phyloP scores from a whole-genome alignment of 2,329 filamentous ascomycete species.

The Drechslerella dactyloides region DNA sequence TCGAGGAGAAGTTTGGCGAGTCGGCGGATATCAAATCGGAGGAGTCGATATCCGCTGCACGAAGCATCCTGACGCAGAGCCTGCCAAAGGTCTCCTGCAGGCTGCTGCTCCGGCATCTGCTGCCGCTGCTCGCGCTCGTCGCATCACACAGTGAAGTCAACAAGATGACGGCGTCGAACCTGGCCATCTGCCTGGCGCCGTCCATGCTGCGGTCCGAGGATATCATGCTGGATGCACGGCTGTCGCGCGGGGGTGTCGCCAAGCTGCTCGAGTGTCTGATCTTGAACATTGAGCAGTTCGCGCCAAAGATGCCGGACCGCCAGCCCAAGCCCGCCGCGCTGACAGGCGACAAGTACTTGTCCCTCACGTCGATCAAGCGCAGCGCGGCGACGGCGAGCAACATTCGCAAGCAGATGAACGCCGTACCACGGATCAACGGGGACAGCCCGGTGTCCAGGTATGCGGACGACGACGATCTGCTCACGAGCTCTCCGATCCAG shows the following conservation, averaged over 20 bases:
- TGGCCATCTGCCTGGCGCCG: constrained; percentile 65
- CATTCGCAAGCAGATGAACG: constrained; percentile 42
- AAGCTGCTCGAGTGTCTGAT: constrained; percentile 62
- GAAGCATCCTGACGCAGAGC: constrained; percentile 45
- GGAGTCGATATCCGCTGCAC: constrained; percentile 56
- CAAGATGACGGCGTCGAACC: constrained; percentile 65
- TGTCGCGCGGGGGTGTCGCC: constrained; percentile 62
- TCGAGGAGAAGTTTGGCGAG: constrained; percentile 58
- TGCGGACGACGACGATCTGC: constrained; percentile 35
- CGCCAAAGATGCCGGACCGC: constrained; percentile 51
- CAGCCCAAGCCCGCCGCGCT: constrained; percentile 46
- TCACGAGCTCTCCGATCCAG: constrained; percentile 42
- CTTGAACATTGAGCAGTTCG: constrained; percentile 58
- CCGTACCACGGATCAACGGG: constrained; percentile 23
- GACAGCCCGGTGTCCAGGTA: constrained; percentile 31
- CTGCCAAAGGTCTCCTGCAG: constrained; percentile 61
- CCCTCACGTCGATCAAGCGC: constrained; percentile 37
- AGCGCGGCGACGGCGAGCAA: constrained; percentile 43
- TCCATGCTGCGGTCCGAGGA: constrained; percentile 64
- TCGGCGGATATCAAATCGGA: constrained; percentile 15
- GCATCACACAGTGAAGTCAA: constrained; percentile 61
- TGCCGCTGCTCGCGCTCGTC: constrained; percentile 63
- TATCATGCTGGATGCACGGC: constrained; percentile 65
- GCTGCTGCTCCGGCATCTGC: constrained; percentile 62
- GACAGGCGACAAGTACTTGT: constrained; percentile 37